Base-by-base conservation (phyloP, 441 rosid genomes). In the Aleurites moluccanus region DNA sequence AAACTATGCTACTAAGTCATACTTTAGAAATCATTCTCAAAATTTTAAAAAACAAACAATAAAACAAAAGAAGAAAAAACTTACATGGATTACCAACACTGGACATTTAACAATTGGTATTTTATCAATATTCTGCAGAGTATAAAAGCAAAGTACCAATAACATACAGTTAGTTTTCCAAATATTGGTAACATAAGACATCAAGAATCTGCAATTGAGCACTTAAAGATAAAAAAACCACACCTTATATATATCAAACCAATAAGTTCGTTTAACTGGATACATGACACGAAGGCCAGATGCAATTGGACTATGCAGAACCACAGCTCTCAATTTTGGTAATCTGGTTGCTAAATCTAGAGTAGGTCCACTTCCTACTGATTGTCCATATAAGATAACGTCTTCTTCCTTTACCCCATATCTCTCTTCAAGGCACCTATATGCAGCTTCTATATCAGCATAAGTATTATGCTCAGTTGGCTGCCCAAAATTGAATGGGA, bases 241-340 rank as follows among this genome's bases (percentile, higher is more conserved):
- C n/a, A 16, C 97, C 95, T 94, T 92, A 75, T 89, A 94, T 74
- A 92, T 94, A 84, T 94, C 98, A 40, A 94, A 94, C 98, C 99
- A 94, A 84, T 92, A 94, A 9, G 96, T 90, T 65, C 90, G 83
- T 73, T 91, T 94, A 67, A 94, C 98, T 4, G 99, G 97, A 79
- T 90, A 91, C 92, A 94, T 84, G 67, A 94, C 99, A 56, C 99
- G 86, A 60, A 92, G 90, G 68, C 99, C 97, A 27, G 99, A 92
- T 50, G 92, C 83, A 76, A 94, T 92, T 0, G 99, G 96, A 79
- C 98, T 94, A 82, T 94, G 99, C 67, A 94, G 94, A 80, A 94
- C 92, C 78, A 94, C 99, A 0, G 99, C 97, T 81, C 97, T 87
- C 64, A 92, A 76, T 57, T 83, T 86, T 2, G 85, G 88, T 77